These are phyloP conservation scores for Termitomyces sp. DNA, from an alignment of 768 basidiomycete species.

Conservation along the genomic window DNA sequence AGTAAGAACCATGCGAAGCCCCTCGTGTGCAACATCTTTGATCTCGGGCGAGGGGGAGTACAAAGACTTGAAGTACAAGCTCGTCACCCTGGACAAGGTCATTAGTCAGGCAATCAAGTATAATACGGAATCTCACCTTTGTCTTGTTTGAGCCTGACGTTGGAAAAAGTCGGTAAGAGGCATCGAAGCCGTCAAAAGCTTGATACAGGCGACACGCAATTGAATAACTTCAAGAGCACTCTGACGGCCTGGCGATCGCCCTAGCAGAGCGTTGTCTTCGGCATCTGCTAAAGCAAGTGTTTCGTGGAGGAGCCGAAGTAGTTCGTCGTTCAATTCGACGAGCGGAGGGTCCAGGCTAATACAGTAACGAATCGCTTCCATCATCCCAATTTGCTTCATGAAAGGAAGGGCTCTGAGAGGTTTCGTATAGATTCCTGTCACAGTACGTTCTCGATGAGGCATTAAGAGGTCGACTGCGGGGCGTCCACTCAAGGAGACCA, in stretches of 20 bases:
- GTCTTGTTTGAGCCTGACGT: constrained; percentile 77
- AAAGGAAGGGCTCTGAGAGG: constrained; percentile 94
- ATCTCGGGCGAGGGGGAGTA: constrained; percentile 90
- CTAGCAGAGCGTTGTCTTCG: constrained; percentile 80
- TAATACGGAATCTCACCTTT: constrained; percentile 51
- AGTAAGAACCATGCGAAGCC: constrained; percentile 81
- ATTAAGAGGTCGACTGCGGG: constrained; percentile 76
- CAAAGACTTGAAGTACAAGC: constrained; percentile 97
- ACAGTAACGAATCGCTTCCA: constrained; percentile 94
- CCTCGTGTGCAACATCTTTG: constrained; percentile 94
- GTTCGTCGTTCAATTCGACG: constrained; percentile 89
- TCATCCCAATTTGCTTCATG: constrained; percentile 94
- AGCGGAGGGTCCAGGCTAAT: constrained; percentile 86
- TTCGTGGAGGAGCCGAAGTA: constrained; percentile 88
- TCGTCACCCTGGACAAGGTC: constrained; percentile 65
- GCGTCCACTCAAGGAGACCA: constrained; percentile 71
- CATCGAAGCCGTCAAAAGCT: constrained; percentile 91
- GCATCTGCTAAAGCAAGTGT: constrained; percentile 94
- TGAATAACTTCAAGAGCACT: constrained; percentile 79
- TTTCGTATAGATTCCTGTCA: constrained; percentile 91
- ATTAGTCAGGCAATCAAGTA: background rate
- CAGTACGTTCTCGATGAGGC: constrained; percentile 83
- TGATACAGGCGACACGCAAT: constrained; percentile 91
- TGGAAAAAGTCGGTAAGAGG: constrained; percentile 91
- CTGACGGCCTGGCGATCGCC: constrained; percentile 73